These are phyloP conservation scores for Lizanozyma gosingica DNA, from an alignment of 1,139 yeast species.

Conservation along the genomic window DNA sequence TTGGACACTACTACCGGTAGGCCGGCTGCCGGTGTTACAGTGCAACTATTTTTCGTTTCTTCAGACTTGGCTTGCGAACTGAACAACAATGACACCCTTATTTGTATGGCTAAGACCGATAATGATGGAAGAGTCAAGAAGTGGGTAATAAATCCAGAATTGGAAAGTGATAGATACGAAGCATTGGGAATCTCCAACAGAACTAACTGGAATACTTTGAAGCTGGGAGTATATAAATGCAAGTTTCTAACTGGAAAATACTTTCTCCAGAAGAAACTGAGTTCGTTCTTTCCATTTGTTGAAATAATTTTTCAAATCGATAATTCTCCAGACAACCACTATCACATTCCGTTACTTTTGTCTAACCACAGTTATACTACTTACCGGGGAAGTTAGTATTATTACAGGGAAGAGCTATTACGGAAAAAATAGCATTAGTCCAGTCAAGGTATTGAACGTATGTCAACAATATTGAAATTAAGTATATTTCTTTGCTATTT, in stretches of 20 bases:
- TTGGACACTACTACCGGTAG: constrained; percentile 76
- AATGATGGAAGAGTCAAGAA: constrained; percentile 65
- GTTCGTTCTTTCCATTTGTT: constrained; percentile 75
- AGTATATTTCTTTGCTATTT: too few relatives aligned
- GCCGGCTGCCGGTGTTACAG: constrained; percentile 65
- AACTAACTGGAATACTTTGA: constrained; percentile 33
- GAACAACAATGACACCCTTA: constrained; percentile 20
- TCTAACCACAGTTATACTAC: constrained; percentile 84
- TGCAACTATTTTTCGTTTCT: constrained; percentile 41
- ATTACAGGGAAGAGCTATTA: too few relatives aligned
- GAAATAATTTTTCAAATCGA: constrained; percentile 65
- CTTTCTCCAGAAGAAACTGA: constrained; percentile 23
- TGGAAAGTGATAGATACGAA: constrained; percentile 11
- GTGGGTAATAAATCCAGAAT: constrained; percentile 49
- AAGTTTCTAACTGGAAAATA: constrained; percentile 68
- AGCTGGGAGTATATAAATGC: constrained; percentile 62
- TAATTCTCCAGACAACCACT: constrained; percentile 65
- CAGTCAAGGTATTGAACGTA: too few relatives aligned
- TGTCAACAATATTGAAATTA: too few relatives aligned
- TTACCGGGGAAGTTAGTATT: constrained; percentile 80
- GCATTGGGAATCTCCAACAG: constrained; percentile 24
- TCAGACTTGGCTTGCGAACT: constrained; percentile 17
- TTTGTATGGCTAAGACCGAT: constrained; percentile 61
- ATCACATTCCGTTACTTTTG: constrained; percentile 76
- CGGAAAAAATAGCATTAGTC: too few relatives aligned